A percentile compares a stretch with the other conserved stretches of the same genome.
phyloP scores from a whole-genome alignment of 345 rosid species.

The Zanthoxylum bungeanum region DNA sequence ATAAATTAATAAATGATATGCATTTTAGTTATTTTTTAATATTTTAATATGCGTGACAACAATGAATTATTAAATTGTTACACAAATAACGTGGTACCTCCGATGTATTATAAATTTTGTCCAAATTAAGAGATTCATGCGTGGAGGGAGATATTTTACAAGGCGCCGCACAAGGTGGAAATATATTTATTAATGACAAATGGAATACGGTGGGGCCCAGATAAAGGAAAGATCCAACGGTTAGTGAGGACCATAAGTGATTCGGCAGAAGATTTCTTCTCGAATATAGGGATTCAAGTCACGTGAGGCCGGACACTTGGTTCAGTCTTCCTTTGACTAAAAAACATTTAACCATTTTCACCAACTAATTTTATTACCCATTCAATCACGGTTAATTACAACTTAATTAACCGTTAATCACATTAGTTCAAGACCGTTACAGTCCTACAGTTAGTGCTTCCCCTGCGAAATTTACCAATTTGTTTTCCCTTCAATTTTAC shows the following conservation, averaged over 20 bases:
- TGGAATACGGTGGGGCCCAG: conserved; percentile 8
- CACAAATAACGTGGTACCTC: neutral
- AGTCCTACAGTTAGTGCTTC: neutral
- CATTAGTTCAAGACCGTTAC: conserved; percentile 13
- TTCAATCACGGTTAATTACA: conserved; percentile 15
- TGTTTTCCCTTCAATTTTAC: conserved; percentile 14
- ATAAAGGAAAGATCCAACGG: conserved; percentile 10
- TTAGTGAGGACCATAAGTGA: conserved; percentile 25
- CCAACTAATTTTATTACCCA: neutral
- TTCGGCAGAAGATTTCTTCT: conserved; percentile 28
- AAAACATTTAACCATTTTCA: neutral
- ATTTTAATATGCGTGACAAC: too few relatives aligned
- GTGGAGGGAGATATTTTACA: neutral
- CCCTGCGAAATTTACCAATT: conserved; percentile 10
- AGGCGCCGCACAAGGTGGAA: conserved; percentile 38
- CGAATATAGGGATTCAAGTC: conserved; percentile 35
- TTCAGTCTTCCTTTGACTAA: conserved; percentile 39
- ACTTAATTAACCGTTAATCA: neutral
- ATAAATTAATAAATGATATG: too few relatives aligned
- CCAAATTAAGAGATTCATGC: conserved; percentile 4
- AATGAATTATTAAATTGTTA: too few relatives aligned
- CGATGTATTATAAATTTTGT: too few relatives aligned
- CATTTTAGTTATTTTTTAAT: too few relatives aligned
- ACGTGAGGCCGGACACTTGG: conserved; percentile 38
- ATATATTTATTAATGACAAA: conserved; percentile 13